These are phyloP conservation scores for Colletotrichum musicola DNA, from an alignment of 2,329 filamentous ascomycete species.

Conservation along the genomic window DNA sequence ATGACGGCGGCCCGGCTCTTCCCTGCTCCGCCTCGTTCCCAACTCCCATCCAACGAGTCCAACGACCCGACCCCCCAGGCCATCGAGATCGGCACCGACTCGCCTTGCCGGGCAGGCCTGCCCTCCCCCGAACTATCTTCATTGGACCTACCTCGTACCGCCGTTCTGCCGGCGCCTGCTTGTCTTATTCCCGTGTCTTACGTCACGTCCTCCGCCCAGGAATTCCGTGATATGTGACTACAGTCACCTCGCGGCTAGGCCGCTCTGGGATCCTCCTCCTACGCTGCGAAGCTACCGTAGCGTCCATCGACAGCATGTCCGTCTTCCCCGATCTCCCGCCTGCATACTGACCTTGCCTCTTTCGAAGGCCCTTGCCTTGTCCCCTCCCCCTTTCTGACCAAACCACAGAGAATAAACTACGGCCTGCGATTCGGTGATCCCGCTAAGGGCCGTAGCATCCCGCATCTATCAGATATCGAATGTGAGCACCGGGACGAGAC, in stretches of 20 bases:
- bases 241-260: background rate
- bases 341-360: constrained; percentile 9
- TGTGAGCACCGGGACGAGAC: constrained; percentile 25
- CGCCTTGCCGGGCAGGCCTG: background rate
- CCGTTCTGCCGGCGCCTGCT: background rate
- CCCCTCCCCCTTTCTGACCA: too few species aligned
- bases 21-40: background rate
- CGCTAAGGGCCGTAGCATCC: constrained; percentile 28
- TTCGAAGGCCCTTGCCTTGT: background rate
- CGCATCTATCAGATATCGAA: constrained; percentile 34
- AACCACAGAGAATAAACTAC: too few species aligned
- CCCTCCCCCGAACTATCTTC: constrained; percentile 8
- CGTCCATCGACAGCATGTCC: constrained; percentile 4
- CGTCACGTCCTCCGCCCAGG: constrained; percentile 7
- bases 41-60: background rate
- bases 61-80: background rate
- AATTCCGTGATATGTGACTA: constrained; percentile 18
- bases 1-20: background rate
- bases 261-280: background rate
- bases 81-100: constrained; percentile 14
- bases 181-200: constrained; percentile 28
- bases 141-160: background rate
- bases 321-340: constrained; percentile 21
- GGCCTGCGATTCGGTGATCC: constrained; percentile 7
- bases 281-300: too few species aligned